These are phyloP conservation scores for Prinsepia uniflora DNA, from an alignment of 306 rosid species.

Conservation along the genomic window DNA sequence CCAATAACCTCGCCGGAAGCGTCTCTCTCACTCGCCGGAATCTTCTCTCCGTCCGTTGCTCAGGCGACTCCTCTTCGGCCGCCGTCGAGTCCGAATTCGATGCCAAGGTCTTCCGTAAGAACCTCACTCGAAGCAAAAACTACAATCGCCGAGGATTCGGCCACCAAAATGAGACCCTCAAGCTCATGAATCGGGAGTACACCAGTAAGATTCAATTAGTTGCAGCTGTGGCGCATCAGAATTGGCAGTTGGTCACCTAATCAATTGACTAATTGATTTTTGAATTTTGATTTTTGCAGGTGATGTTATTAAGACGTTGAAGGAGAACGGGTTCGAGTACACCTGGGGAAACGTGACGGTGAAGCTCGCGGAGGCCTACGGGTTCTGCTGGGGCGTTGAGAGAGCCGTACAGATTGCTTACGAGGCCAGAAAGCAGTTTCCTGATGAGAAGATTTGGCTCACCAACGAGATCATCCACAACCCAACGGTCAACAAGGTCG, in stretches of 20 bases:
- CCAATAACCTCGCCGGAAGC: constrained; percentile 30
- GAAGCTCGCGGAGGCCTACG: constrained; percentile 87
- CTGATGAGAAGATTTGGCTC: constrained; percentile 74
- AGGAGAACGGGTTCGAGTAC: constrained; percentile 71
- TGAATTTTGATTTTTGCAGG: constrained; percentile 35
- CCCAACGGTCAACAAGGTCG: constrained; percentile 89
- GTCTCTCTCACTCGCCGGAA: constrained; percentile 40
- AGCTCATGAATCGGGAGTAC: constrained; percentile 86
- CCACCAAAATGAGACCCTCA: constrained; percentile 72
- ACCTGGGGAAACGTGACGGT: constrained; percentile 91
- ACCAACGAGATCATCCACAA: constrained; percentile 97
- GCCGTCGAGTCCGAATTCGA: constrained; percentile 63
- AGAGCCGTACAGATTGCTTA: constrained; percentile 98
- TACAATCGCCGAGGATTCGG: constrained; percentile 91
- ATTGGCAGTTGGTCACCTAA: not conserved
- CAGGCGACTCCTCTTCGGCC: constrained; percentile 41
- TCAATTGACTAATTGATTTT: not conserved
- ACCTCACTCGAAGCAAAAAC: constrained; percentile 77
- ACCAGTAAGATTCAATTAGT: constrained; percentile 47
- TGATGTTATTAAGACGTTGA: constrained; percentile 74
- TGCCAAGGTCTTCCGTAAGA: constrained; percentile 80
- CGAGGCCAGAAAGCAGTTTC: constrained; percentile 94
- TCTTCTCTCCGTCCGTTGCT: constrained; percentile 49
- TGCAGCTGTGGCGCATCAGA: too few relatives aligned
- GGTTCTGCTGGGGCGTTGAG: constrained; percentile 98